Evolutionary conservation across 1,284 basidiomycete genomes (phyloP).

Genomic region (Microbotryum scabiosae): DNA sequence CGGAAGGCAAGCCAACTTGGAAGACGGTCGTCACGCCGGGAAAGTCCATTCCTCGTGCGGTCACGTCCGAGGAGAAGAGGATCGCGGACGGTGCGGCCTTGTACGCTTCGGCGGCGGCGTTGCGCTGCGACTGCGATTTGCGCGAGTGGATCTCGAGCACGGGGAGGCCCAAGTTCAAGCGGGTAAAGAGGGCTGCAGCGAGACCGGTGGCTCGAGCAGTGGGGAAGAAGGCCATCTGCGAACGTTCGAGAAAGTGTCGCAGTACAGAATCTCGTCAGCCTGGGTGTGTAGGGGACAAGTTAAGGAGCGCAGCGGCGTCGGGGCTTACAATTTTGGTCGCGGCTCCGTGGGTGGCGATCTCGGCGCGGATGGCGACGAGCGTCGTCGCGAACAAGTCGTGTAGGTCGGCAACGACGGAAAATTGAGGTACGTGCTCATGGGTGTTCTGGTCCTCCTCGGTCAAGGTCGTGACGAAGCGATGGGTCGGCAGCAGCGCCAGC

Average conservation of each 20-base stretch:
- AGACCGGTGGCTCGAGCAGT: constrained; percentile 57
- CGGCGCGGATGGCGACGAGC: constrained; percentile 40
- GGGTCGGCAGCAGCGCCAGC: constrained; percentile 46
- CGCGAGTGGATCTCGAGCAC: constrained; percentile 45
- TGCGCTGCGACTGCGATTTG: constrained; percentile 46
- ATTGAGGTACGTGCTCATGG: constrained; percentile 58
- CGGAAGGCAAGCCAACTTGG: constrained; percentile 48
- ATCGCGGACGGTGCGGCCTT: constrained; percentile 49
- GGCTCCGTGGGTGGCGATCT: constrained; percentile 35
- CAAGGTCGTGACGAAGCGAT: constrained; percentile 57
- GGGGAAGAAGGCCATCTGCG: constrained; percentile 55
- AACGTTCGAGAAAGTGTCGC: constrained; percentile 37
- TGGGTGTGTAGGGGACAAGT: constrained; percentile 39
- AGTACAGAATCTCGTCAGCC: constrained; percentile 32
- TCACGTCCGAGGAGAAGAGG: constrained; percentile 81
- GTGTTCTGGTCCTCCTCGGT: constrained; percentile 55
- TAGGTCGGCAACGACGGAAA: constrained; percentile 44
- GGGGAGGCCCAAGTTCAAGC: constrained; percentile 21
- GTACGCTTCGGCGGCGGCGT: constrained; percentile 50
- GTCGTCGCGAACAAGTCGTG: constrained; percentile 46
- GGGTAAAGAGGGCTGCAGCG: constrained; percentile 47
- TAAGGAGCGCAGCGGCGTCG: constrained; percentile 33
- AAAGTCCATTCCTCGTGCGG: constrained; percentile 83
- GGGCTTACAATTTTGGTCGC: constrained; percentile 35
- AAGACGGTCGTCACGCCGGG: constrained; percentile 53